phyloP scores from a whole-genome alignment of 2,329 filamentous ascomycete genomes.

The Aspergillus sp. region DNA sequence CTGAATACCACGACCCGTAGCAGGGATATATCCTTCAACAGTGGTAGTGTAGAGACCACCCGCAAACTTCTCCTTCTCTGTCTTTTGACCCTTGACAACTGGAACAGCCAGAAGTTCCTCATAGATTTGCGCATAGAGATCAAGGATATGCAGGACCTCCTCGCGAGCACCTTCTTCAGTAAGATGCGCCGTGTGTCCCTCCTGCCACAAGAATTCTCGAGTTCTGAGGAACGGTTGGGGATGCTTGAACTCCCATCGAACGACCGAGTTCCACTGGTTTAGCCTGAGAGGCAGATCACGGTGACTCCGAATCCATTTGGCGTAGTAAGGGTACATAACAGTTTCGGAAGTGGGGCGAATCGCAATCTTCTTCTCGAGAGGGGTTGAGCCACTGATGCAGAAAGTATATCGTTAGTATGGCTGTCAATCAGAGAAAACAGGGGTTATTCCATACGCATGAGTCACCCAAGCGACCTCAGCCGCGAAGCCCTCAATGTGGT shows the following conservation, averaged over 20 bases:
- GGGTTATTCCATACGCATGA: constrained; percentile 40
- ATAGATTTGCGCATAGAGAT: constrained; percentile 89
- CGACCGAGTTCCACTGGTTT: constrained; percentile 97
- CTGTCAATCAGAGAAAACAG: not conserved
- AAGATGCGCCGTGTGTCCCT: constrained; percentile 90
- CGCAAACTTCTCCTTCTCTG: constrained; percentile 96
- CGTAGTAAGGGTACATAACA: constrained; percentile 94
- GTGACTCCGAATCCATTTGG: constrained; percentile 96
- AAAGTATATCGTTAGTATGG: constrained; percentile 6
- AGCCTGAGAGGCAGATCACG: constrained; percentile 89
- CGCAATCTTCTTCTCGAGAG: constrained; percentile 77
- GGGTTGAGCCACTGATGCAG: constrained; percentile 72
- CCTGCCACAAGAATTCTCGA: constrained; percentile 96
- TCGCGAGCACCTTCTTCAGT: constrained; percentile 76
- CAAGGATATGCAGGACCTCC: constrained; percentile 90
- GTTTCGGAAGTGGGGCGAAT: constrained; percentile 70
- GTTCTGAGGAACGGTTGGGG: constrained; percentile 81
- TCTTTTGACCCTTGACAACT: constrained; percentile 91
- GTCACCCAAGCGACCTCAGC: constrained; percentile 61
- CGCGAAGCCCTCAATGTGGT: constrained; percentile 97
- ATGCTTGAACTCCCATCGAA: constrained; percentile 97
- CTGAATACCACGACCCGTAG: constrained; percentile 94
- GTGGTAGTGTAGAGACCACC: constrained; percentile 96
- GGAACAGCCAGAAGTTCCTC: constrained; percentile 92
- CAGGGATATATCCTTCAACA: constrained; percentile 93